A percentile compares a stretch with the other conserved stretches of the same genome.
These are phyloP conservation scores for Triangularia setosa DNA, from an alignment of 2,329 filamentous ascomycete genomes.

Conservation along the genomic window DNA sequence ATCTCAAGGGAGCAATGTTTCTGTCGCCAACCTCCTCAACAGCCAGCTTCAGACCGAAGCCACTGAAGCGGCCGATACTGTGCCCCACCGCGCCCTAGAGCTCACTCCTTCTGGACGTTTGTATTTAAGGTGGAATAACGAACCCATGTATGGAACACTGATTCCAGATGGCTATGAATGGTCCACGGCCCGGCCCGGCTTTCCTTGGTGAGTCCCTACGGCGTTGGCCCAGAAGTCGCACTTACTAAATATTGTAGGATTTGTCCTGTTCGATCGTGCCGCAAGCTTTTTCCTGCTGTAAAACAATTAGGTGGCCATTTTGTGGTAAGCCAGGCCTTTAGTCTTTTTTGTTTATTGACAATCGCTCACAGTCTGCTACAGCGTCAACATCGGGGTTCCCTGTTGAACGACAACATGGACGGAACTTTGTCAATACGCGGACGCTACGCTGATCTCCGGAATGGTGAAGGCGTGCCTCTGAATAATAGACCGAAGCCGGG, in stretches of 20 bases:
- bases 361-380: conserved; percentile 4
- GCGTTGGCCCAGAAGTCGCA: not conserved
- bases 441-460: not conserved
- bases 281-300: conserved; percentile 12
- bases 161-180: conserved; percentile 21
- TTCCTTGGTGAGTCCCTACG: conserved; percentile 14
- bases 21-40: not conserved
- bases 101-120: conserved; percentile 10
- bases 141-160: conserved; percentile 10
- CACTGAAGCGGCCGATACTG: not conserved
- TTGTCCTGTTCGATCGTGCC: conserved; percentile 25
- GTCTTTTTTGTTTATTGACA: not conserved
- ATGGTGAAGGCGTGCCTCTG: not conserved
- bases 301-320: conserved; percentile 24
- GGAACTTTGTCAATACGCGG: conserved; percentile 29
- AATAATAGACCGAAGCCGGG: conserved; percentile 8
- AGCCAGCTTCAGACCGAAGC: not conserved
- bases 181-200: conserved; percentile 1
- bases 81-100: not conserved
- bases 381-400: conserved; percentile 18
- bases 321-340: conserved; percentile 8
- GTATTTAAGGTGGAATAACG: conserved; percentile 11
- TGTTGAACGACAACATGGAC: conserved; percentile 31
- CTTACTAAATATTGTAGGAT: conserved; percentile 5
- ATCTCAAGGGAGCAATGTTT: not conserved